Conservation (phyloP, 805 yeast species). For the Suhomyces sp. region DNA sequence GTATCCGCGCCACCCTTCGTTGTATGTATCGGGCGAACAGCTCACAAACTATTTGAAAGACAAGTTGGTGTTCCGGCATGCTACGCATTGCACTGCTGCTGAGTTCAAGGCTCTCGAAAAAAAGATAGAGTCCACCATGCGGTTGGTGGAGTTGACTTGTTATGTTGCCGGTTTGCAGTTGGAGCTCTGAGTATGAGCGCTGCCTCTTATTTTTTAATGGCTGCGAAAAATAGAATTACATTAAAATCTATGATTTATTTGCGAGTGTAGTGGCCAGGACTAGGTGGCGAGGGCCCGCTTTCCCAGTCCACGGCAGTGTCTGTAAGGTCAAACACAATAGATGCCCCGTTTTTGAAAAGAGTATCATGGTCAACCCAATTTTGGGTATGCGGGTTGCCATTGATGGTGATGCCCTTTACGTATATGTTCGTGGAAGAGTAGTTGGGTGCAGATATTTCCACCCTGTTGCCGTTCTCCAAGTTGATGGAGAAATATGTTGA, state of each 20-base stretch:
- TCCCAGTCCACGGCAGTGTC: constrained; percentile 20
- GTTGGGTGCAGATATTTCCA: constrained; percentile 21
- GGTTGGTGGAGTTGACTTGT: constrained; percentile 10
- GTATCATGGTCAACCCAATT: constrained; percentile 33
- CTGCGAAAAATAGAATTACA: neutral
- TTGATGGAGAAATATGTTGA: constrained; percentile 18
- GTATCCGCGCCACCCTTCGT: neutral
- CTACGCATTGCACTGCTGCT: neutral
- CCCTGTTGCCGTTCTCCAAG: constrained; percentile 20
- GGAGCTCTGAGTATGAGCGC: constrained; percentile 5
- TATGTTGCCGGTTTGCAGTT: constrained; percentile 13
- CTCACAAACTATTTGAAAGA: constrained; percentile 11
- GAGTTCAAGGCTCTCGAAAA: constrained; percentile 8
- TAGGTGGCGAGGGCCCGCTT: constrained; percentile 23
- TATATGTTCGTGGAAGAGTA: constrained; percentile 21
- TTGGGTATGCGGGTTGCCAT: constrained; percentile 22
- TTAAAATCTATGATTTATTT: neutral
- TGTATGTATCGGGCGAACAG: constrained; percentile 12
- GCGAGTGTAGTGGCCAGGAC: constrained; percentile 17
- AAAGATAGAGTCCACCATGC: constrained; percentile 10
- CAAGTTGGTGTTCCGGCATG: constrained; percentile 8
- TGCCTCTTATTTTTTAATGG: neutral
- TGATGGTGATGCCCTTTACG: constrained; percentile 26
- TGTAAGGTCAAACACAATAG: constrained; percentile 17
- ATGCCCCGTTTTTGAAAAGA: constrained; percentile 26